Evolutionary conservation across 2,329 filamentous ascomycete species (phyloP), one percentile per base, ranked within the genome.

Genomic region (Pyrenophora graminea): DNA sequence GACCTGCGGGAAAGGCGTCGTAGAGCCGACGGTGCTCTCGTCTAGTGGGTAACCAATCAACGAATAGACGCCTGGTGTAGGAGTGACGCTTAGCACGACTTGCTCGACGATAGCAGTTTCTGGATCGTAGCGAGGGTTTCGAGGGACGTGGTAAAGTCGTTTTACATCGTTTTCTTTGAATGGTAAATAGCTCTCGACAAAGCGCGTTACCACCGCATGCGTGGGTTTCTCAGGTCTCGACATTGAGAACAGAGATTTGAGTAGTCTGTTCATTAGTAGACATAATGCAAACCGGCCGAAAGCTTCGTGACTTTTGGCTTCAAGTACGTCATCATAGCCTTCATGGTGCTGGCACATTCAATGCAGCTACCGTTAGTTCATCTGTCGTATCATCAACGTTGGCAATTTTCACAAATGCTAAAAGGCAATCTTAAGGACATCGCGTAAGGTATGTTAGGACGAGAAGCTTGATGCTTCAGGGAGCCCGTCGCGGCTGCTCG

Each of bases 141-240:
- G 66, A 7, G 70, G 68, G 27, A 60, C 56, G 50, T 73, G 69
- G 51, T 71, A 73, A 40, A 69, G 66, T 31, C 68, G 63, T 12
- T 62, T 54, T n/a, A 71, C 65, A 45, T 73, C 69, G 53, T 70
- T 69, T 2, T 64, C 41, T 39, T 66, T 67, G 3, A 61, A 48
- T 1, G 70, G 68, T n/a, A 73, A 55, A 21, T 68, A 45, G 19
- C 60, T 61, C 4, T 64, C 53, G n/a, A 73, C 47, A 37, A 69
- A 66, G 10, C 58, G 58, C 9, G 59, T 63, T 12, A 72, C 50
- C 23, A 52, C 59, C n/a, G 64, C 52, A 32, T 71, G 66, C 1
- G 65, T 69, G n/a, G 64, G 56, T 46, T 58, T 56, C 36, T 51
- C 58, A 17, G 56, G 51, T 51, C 45, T 55, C 33, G 63, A 59